These are phyloP conservation scores for Mucor sp. DNA, from an alignment of 371 early-diverging fungal genomes.

Conservation along the genomic window DNA sequence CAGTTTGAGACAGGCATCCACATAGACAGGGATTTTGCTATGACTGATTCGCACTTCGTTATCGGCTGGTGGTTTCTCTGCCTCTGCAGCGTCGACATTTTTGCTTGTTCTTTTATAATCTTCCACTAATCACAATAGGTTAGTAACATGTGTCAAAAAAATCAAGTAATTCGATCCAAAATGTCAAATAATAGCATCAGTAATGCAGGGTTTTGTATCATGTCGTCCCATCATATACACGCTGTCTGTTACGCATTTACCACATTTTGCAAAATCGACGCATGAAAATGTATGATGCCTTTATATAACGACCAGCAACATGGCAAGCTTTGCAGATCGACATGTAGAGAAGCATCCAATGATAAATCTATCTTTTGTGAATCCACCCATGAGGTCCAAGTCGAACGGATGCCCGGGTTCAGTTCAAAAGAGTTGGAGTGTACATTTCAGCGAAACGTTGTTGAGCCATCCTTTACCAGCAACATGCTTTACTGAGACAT, in stretches of 20 bases:
- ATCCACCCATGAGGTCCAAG: slow-evolving; percentile 27
- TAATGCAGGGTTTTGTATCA: slow-evolving; percentile 5
- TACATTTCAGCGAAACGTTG: slow-evolving; percentile 11
- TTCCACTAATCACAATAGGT: slow-evolving; percentile 33
- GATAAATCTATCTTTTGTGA: slow-evolving; percentile 18
- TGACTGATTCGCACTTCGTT: slow-evolving; percentile 48
- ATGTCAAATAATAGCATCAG: background rate
- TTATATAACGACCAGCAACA: background rate
- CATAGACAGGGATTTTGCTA: slow-evolving; percentile 37
- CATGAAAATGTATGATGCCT: background rate
- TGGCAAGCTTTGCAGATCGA: background rate
- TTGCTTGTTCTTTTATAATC: slow-evolving; percentile 37
- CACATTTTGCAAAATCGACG: background rate
- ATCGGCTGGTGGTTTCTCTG: slow-evolving; percentile 33
- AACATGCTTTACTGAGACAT: slow-evolving; percentile 19
- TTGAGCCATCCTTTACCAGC: slow-evolving; percentile 53
- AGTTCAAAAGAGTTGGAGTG: slow-evolving; percentile 20
- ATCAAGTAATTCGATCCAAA: background rate
- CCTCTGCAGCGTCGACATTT: slow-evolving; percentile 15
- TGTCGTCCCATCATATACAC: background rate
- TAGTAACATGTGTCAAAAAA: background rate
- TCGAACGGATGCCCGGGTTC: slow-evolving; percentile 27
- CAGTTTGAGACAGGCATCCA: slow-evolving; percentile 33
- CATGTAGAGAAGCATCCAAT: background rate
- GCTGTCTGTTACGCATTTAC: slow-evolving; percentile 9